These are phyloP conservation scores for Alternaria novae-zelandiae DNA, from an alignment of 2,329 filamentous ascomycete genomes.

Conservation along the genomic window DNA sequence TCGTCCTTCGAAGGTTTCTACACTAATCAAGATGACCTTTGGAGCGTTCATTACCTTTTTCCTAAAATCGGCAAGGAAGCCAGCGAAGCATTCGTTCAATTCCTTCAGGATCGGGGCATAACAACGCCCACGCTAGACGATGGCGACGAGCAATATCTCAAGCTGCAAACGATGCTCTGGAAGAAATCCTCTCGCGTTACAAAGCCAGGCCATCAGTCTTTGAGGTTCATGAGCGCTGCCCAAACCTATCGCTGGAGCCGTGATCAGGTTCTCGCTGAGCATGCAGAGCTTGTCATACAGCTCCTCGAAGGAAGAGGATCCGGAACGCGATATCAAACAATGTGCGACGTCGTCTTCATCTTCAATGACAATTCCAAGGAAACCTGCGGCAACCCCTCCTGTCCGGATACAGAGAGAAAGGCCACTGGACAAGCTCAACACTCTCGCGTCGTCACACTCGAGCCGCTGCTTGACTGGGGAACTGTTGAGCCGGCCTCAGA, in stretches of 20 bases:
- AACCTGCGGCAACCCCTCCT: conserved; percentile 3
- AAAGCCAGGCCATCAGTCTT: background rate
- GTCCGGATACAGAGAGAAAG: background rate
- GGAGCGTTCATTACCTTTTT: background rate
- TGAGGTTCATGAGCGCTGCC: background rate
- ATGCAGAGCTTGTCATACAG: conserved; percentile 2
- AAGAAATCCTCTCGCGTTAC: background rate
- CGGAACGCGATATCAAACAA: background rate
- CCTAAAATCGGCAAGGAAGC: conserved; percentile 4
- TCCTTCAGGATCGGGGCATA: background rate
- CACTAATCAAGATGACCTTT: background rate
- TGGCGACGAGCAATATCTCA: background rate
- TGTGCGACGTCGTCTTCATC: conserved; percentile 7
- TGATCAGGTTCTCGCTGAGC: background rate
- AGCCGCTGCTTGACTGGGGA: conserved; percentile 19
- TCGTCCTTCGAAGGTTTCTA: background rate
- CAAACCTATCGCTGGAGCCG: background rate
- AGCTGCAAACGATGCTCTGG: conserved; percentile 19
- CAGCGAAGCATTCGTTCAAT: conserved; percentile 2
- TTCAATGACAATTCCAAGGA: background rate
- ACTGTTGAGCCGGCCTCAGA: conserved; percentile 8
- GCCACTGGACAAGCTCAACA: background rate
- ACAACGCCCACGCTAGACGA: background rate
- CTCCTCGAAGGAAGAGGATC: background rate
- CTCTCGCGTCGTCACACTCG: conserved; percentile 5